Base-by-base conservation (phyloP, 768 basidiomycete species). In the Chalciporus chontae region DNA sequence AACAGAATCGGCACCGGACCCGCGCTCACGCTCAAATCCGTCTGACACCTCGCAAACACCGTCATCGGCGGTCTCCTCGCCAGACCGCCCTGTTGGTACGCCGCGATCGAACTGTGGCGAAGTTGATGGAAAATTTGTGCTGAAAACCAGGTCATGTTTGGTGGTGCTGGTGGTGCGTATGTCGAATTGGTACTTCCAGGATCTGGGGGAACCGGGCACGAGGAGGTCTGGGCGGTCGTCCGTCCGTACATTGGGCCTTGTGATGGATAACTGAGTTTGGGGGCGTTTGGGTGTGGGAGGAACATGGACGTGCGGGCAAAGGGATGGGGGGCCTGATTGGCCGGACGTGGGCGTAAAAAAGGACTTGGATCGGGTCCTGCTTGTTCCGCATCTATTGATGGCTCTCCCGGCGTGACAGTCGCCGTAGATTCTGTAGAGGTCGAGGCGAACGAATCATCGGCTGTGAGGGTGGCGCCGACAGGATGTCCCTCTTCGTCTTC, bases 1-100 rank as follows among this genome's bases (percentile, higher is more conserved):
- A 83, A 89, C 8, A 71, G 54, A 39, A 89, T 81, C 0, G 79
- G 80, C 0, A 89, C 81, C 1, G 87, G 85, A 0, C 79, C 78
- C 23, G 67, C 60, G 13, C 84, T 70, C 24, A 47, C 60, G 18
- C 56, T 57, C 37, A 90, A 59, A 48, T 88, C 86, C 13, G 58
- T 58, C 19, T 77, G 74, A 18, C 74, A 80, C 17, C 75, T 66
- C 0, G 77, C 87, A 52, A 85, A 87, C 6, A 90, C 75, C 11
- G 87, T 88, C 21, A 61, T 46, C 10, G 55, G 58, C 1, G 55
- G 58, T 29, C 56, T 17, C 26, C 62, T 46, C 8, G 42, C 51
- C 3, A 43, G 46, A 6, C 74, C 73, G 5, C 15, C 5, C 34
- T 36, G 34, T 14, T 54, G 65, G 0, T 45, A 24, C 4, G 48